phyloP scores from a whole-genome alignment of 208 protist species.

The Novymonas esmeraldas region DNA sequence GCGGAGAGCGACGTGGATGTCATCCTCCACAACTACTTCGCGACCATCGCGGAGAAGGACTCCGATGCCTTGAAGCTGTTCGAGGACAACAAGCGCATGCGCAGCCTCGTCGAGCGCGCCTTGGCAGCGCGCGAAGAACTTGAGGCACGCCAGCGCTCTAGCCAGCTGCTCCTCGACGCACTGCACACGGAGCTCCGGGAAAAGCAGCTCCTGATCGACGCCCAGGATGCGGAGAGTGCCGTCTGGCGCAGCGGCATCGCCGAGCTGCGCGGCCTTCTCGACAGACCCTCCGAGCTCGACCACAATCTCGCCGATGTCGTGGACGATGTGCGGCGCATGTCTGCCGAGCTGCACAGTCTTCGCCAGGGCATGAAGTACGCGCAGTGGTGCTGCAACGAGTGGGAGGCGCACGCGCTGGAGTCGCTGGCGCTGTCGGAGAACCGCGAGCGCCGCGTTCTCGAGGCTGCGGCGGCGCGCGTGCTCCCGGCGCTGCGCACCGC shows the following conservation, averaged over 20 bases:
- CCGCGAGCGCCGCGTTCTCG: slow-evolving; percentile 26
- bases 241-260: slow-evolving; percentile 39
- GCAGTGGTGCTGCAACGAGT: slow-evolving; percentile 21
- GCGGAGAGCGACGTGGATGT: slow-evolving; percentile 59
- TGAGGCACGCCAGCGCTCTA: slow-evolving; percentile 38
- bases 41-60: slow-evolving; percentile 72
- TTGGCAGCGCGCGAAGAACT: slow-evolving; percentile 47
- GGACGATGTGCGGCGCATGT: slow-evolving; percentile 35
- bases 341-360: slow-evolving; percentile 30
- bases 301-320: slow-evolving; percentile 44
- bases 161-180: slow-evolving; percentile 42
- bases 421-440: slow-evolving; percentile 32
- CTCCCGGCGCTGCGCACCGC: neutral
- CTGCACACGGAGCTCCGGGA: slow-evolving; percentile 60
- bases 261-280: slow-evolving; percentile 38
- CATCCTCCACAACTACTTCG: slow-evolving; percentile 72
- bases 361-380: slow-evolving; percentile 23
- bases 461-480: slow-evolving; percentile 12
- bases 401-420: slow-evolving; percentile 13
- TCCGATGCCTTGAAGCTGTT: slow-evolving; percentile 77
- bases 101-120: slow-evolving; percentile 51
- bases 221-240: slow-evolving; percentile 42
- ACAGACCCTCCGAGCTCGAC: slow-evolving; percentile 54
- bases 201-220: slow-evolving; percentile 52
- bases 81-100: slow-evolving; percentile 73